A percentile compares a stretch with the other conserved stretches of the same genome.
phyloP scores from a whole-genome alignment of 129 eudicot genomes.

The Chrysanthemum makinoi region DNA sequence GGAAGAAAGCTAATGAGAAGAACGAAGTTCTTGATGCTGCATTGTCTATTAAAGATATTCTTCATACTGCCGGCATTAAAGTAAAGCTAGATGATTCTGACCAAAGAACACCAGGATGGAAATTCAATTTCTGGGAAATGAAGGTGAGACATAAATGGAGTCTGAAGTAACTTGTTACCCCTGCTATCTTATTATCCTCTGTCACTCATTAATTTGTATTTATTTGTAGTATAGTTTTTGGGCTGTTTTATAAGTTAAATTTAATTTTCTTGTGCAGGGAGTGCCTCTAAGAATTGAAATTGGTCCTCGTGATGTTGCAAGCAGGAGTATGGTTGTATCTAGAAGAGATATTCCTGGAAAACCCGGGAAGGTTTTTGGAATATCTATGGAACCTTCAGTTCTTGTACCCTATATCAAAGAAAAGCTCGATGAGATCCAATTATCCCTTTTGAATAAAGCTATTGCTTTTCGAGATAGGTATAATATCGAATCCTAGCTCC shows the following conservation, averaged over 20 bases:
- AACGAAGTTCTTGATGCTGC: conserved; percentile 79
- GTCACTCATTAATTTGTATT: background rate
- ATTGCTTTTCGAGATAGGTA: conserved; percentile 83
- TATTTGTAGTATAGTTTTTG: background rate
- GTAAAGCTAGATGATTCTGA: conserved; percentile 89
- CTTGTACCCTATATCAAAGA: conserved; percentile 59
- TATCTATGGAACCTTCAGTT: conserved; percentile 80
- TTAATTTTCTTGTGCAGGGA: conserved; percentile 42
- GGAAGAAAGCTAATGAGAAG: conserved; percentile 79
- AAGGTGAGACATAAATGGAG: conserved; percentile 50
- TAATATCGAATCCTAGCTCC: background rate
- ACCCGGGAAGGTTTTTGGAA: conserved; percentile 89
- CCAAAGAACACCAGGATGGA: conserved; percentile 98
- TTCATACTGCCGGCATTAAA: conserved; percentile 75
- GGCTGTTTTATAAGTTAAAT: background rate
- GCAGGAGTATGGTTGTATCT: conserved; percentile 73
- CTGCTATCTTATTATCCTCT: conserved; percentile 1
- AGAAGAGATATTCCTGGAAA: conserved; percentile 98
- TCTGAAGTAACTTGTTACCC: background rate
- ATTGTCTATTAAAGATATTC: conserved; percentile 53
- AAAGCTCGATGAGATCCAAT: conserved; percentile 75
- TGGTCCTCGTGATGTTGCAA: conserved; percentile 88
- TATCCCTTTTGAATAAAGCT: conserved; percentile 69
- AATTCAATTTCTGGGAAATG: conserved; percentile 97
- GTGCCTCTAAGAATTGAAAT: conserved; percentile 89